Evolutionary conservation across 768 basidiomycete genomes (phyloP), one percentile per base, ranked within the genome.

Genomic region (Amanita brunnescens): DNA sequence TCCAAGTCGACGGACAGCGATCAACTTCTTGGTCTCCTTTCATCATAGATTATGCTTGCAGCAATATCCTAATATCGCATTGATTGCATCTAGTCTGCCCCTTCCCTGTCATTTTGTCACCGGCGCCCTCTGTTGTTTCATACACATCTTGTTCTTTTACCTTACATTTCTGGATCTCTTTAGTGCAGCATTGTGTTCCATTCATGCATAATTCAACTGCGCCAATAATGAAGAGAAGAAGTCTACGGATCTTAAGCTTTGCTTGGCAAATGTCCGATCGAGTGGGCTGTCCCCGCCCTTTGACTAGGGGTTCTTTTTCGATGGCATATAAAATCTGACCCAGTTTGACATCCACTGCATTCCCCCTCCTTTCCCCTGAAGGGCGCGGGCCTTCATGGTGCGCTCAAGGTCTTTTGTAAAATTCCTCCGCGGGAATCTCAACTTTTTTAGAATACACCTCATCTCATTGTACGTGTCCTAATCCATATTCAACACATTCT

Each of bases 381-480:
- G 3, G 16, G 20, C 1, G 38, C 6, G 38, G 18, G 8, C 39
- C 14, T 9, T 12, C 9, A 29, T 44, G 26, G 24, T 23, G 5
- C 21, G 14, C n/a, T 42, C 41, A 42, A 44, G n/a, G 42, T 9
- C 37, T n/a, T 20, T 47, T 3, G 40, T 23, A 24, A 34, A 61
- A 35, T 57, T 61, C 26, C 51, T 78, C 14, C 62, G 65, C 48
- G 67, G 69, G 51, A 68, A 79, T 49, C 80, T 86, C 61, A 87
- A 86, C 61, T 85, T 85, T 58, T 85, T 76, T 58, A 75, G 84
- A 5, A 61, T 80, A 46, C 82, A 85, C 56, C 61, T 83, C 20
- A 65, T 83, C 41, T 74, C 77, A 63, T 83, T 83, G 83, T 81
- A 55, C 60, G 81, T 42, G 8, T 14, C 6, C 37, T 3, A 7